Conservation (phyloP, 106 monocot species). For the Xerophyta viscosa region DNA sequence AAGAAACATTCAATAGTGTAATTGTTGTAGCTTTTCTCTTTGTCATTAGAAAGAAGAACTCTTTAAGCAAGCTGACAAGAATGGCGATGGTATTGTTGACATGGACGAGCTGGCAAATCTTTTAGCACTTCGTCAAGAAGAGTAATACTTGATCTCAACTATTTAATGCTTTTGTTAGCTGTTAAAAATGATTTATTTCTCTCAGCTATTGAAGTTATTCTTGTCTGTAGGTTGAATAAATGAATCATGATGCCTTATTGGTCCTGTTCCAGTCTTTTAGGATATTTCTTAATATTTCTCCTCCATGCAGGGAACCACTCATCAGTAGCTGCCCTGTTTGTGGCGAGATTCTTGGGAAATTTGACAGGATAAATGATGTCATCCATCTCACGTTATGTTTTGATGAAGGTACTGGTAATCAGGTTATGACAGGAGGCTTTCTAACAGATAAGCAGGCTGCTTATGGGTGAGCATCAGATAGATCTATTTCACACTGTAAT, state of each 20-base stretch:
- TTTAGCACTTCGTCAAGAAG: slow-evolving; percentile 68
- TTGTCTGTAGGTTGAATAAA: not conserved
- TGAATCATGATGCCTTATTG: not conserved
- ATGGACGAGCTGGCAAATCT: slow-evolving; percentile 78
- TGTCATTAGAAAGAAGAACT: slow-evolving; percentile 67
- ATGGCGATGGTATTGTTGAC: slow-evolving; percentile 82
- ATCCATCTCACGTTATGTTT: slow-evolving; percentile 95
- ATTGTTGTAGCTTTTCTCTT: not conserved
- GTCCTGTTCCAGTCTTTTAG: not conserved
- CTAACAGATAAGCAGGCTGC: slow-evolving; percentile 93
- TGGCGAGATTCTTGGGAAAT: slow-evolving; percentile 79
- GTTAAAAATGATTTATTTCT: too few relatives aligned
- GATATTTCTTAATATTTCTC: too few relatives aligned
- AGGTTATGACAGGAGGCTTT: slow-evolving; percentile 96
- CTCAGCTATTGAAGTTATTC: too few relatives aligned
- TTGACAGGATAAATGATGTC: slow-evolving; percentile 73
- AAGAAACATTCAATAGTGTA: too few relatives aligned
- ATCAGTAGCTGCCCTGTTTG: slow-evolving; percentile 96
- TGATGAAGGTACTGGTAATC: slow-evolving; percentile 99
- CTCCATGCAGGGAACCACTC: slow-evolving; percentile 62
- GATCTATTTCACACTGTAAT: too few relatives aligned
- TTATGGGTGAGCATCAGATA: slow-evolving; percentile 57
- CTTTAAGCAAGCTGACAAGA: slow-evolving; percentile 79
- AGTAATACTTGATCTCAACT: slow-evolving; percentile 30
- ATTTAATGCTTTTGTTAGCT: too few relatives aligned